Conservation (phyloP, 805 yeast genomes). For the Ogataea trehaloabstinens region DNA sequence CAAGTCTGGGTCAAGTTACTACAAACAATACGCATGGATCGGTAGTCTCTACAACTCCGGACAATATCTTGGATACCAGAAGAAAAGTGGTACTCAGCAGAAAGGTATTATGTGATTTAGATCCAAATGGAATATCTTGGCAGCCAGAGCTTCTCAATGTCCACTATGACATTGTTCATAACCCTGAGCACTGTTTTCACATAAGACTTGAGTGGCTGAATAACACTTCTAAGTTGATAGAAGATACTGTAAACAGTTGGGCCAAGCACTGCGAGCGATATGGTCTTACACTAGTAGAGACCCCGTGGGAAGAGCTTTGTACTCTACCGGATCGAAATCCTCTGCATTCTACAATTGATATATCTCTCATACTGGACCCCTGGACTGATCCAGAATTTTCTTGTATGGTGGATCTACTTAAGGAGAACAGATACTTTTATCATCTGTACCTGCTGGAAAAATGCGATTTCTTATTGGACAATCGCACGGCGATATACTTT, state of each 20-base stretch:
- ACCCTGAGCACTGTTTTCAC: slow-evolving; percentile 93
- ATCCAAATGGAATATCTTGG: slow-evolving; percentile 66
- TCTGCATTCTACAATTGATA: slow-evolving; percentile 79
- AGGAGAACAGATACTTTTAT: slow-evolving; percentile 63
- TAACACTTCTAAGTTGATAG: slow-evolving; percentile 81
- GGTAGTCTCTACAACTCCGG: neutral
- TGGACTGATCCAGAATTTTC: slow-evolving; percentile 59
- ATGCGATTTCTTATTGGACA: slow-evolving; percentile 78
- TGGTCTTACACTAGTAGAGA: slow-evolving; percentile 78
- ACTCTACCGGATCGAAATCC: slow-evolving; percentile 77
- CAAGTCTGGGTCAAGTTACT: slow-evolving; percentile 5
- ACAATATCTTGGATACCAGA: slow-evolving; percentile 1
- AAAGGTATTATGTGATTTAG: slow-evolving; percentile 68
- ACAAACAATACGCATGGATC: slow-evolving; percentile 1
- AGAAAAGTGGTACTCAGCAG: slow-evolving; percentile 58
- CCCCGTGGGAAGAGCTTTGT: slow-evolving; percentile 87
- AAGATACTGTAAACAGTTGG: slow-evolving; percentile 75
- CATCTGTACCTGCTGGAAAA: slow-evolving; percentile 70
- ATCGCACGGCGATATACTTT: slow-evolving; percentile 67
- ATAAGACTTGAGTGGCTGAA: slow-evolving; percentile 90
- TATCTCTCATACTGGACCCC: slow-evolving; percentile 67
- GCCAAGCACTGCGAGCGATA: slow-evolving; percentile 80
- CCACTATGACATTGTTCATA: slow-evolving; percentile 89
- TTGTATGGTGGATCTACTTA: slow-evolving; percentile 36
- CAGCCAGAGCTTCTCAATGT: slow-evolving; percentile 77